Evolutionary conservation across 805 yeast genomes (phyloP).

Genomic region (Candida peoriensis): DNA sequence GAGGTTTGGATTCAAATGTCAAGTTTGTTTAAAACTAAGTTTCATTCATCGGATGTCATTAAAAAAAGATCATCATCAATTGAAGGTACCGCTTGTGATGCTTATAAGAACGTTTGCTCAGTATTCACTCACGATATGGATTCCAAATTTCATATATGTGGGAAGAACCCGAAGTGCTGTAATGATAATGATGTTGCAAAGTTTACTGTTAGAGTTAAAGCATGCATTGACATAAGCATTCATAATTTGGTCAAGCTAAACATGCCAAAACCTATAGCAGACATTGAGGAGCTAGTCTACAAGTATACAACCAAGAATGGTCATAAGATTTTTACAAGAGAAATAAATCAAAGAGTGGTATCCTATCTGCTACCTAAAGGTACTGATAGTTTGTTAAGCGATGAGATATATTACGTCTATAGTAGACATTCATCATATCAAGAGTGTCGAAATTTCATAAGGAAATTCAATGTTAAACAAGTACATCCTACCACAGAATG

Average conservation of each 20-base stretch:
- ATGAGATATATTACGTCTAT: conserved; percentile 33
- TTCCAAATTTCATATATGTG: conserved; percentile 15
- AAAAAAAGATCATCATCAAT: conserved; percentile 20
- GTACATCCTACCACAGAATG: conserved; percentile 41
- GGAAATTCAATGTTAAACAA: conserved; percentile 32
- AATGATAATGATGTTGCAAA: conserved; percentile 1
- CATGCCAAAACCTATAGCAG: conserved; percentile 5
- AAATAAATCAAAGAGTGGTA: not conserved
- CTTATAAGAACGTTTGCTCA: not conserved
- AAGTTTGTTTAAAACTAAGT: conserved; percentile 16
- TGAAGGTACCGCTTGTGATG: conserved; percentile 1
- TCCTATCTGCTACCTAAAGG: conserved; percentile 28
- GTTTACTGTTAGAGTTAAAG: conserved; percentile 28
- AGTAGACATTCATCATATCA: conserved; percentile 44
- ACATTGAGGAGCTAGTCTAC: conserved; percentile 20
- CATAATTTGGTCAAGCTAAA: conserved; percentile 6
- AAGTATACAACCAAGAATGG: conserved; percentile 11
- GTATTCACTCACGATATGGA: not conserved
- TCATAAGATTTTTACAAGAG: conserved; percentile 23
- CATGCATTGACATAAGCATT: conserved; percentile 32
- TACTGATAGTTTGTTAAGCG: conserved; percentile 29
- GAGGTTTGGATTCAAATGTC: conserved; percentile 42
- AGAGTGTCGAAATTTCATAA: conserved; percentile 33
- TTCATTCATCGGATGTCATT: conserved; percentile 28
- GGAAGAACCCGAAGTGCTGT: conserved; percentile 7